Base-by-base conservation (phyloP, 305 asterid species). In the Andrographis paniculata region DNA sequence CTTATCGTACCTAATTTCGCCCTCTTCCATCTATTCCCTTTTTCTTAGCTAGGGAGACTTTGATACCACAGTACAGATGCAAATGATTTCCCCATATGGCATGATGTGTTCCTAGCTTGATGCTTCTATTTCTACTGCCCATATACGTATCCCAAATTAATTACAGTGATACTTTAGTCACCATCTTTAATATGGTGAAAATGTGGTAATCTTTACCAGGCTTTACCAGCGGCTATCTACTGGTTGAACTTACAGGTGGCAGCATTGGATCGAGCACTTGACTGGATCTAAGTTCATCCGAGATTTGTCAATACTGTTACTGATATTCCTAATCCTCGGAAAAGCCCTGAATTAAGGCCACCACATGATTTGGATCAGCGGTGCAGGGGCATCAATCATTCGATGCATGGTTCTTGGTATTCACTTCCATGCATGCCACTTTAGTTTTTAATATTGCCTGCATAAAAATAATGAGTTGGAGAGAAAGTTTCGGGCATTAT, bases 181-280 rank as follows among this genome's bases (percentile, higher is more conserved):
- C 76, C 81, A 66, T 76, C 72, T 82, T 78, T 57, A 75, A 68
- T 82, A 74, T 73, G 83, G 85, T 74, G 82, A 72, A 66, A 68
- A 76, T 73, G 68, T 79, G 79, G 69, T 53, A 72, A 64, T 72
- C 78, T 53, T 73, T 56, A 80, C 71, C 97, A 84, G 97, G 95
- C 82, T 84, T 88, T 74, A 88, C 69, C 77, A 88, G 95, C 94
- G 79, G 89, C 84, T 88, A 50, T 87, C 83, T 84, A 69, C 97
- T 87, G 89, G 87, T 79, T 88, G 77, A 87, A 82, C 86, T 88
- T 84, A 79, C 97, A 88, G 97, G 97, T 84, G 84, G 93, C 77
- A 79, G 69, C 62, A 52, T 55, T 60, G 56, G 62, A 39, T 68
- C 41, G 68, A 75, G 45, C 84, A 59, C 22, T 53, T 60, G 19